Evolutionary conservation across 2,329 filamentous ascomycete species (phyloP), one percentile per base, ranked within the genome.

Genomic region (Rachicladosporium sp.): DNA sequence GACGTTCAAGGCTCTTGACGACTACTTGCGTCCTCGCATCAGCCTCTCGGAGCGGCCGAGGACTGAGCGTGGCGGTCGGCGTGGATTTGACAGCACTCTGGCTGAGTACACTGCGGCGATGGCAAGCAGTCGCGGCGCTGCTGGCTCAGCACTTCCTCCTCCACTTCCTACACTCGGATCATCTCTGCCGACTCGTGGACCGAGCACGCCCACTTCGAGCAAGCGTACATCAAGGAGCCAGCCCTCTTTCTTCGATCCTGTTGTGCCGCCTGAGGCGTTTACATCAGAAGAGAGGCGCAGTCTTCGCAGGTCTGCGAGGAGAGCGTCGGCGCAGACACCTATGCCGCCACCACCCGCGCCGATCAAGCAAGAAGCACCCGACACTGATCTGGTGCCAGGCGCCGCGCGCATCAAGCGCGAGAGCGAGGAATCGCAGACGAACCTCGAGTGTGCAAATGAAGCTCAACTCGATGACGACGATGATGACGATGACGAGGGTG

Each of bases 1-100:
- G 2, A 96, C 88, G 0, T 96, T 98, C 68, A 96, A 95, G 60
- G 84, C 89, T 0, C 67, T 98, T 15, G 91, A 96, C 56, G 91
- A 98, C 57, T 98, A 96, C 59, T 70, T 98, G 33, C 80, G 91
- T 30, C 91, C 91, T 6, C 76, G 89, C 44, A 93, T 98, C 43
- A 86, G 72, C 52, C 60, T 91, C 10, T 78, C 82, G 3, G 87
- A 94, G 46, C 76, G 84, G 12, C 36, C 46, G 49, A 33, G 68
- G 67, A 7, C 69, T 73, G 23, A 73, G 80, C 46, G 38, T 30
- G 31, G 33, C 7, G 65, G 63, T 46, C 66, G 64, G 57, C 80
- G 67, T 38, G 76, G 79, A 1, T 64, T 87, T 21, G 73, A 77
- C 2, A 69, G 78, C 62, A 74, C 81, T 43, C 65, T 93, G 53